Conservation (phyloP, 2,329 filamentous ascomycete genomes). For the Capronia coronata region DNA sequence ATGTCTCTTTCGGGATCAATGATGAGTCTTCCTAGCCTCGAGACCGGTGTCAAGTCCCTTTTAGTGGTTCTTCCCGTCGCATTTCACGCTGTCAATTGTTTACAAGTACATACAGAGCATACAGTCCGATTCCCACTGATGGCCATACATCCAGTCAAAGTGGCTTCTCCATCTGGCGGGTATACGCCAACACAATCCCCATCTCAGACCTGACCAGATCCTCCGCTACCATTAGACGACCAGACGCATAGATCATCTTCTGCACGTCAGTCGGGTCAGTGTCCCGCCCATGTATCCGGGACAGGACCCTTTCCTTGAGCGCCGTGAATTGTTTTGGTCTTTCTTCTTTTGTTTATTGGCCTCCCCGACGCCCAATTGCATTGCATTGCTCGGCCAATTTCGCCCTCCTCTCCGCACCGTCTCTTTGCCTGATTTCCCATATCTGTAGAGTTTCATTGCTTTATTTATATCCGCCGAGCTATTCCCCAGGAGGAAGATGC, state of each 20-base stretch:
- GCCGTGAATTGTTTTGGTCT: constrained; percentile 54
- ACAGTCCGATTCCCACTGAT: too few species aligned
- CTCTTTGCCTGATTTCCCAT: constrained; percentile 44
- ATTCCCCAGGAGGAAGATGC: constrained; percentile 39
- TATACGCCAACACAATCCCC: not conserved
- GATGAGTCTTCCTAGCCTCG: too few species aligned
- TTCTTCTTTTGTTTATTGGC: constrained; percentile 53
- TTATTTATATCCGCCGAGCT: constrained; percentile 45
- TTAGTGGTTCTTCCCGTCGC: too few species aligned
- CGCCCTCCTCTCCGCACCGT: constrained; percentile 52
- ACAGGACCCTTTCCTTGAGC: constrained; percentile 45
- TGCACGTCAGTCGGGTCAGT: constrained; percentile 63
- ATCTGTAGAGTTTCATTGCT: constrained; percentile 52
- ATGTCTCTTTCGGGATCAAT: too few species aligned
- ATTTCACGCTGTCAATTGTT: too few species aligned
- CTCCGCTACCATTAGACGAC: constrained; percentile 52
- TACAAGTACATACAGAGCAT: too few species aligned
- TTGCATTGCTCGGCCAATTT: constrained; percentile 50
- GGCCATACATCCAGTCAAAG: too few species aligned
- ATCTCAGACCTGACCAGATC: constrained; percentile 33
- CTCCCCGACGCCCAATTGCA: constrained; percentile 54
- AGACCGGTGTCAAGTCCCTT: too few species aligned
- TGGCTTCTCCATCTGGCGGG: too few species aligned
- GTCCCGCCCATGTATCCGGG: constrained; percentile 62
- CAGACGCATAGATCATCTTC: constrained; percentile 58